Percentiles rank a stretch among this genome's conserved stretches.
phyloP scores from a whole-genome alignment of 176 grass and related monocot species.

The Aegilops umbellulata region DNA sequence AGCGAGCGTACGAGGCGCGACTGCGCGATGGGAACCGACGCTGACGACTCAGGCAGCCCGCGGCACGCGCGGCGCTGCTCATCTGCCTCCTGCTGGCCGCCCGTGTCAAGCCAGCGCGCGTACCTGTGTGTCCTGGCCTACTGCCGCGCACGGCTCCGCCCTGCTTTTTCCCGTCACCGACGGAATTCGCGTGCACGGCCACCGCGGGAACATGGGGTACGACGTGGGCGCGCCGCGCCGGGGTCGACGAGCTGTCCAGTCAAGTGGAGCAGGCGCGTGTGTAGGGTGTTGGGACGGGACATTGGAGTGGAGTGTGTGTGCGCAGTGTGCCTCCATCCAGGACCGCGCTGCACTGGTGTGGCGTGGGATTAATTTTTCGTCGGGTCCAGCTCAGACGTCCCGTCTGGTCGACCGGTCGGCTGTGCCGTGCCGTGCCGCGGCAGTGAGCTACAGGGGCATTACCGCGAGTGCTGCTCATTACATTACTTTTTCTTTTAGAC shows the following conservation, averaged over 20 bases:
- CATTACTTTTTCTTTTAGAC: too few relatives aligned
- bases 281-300: constrained; percentile 18
- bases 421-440: neutral
- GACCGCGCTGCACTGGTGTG: neutral
- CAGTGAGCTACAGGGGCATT: neutral
- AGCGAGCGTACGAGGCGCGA: neutral
- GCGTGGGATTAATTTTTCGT: neutral
- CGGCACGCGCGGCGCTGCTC: neutral
- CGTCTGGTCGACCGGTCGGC: constrained; percentile 14
- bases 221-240: neutral
- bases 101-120: neutral
- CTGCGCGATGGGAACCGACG: neutral
- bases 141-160: too few relatives aligned
- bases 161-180: neutral
- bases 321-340: neutral
- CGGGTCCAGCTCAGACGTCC: constrained; percentile 25
- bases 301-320: constrained; percentile 6
- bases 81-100: neutral
- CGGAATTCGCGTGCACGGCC: neutral
- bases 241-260: constrained; percentile 23
- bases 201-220: neutral
- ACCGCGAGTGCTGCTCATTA: too few relatives aligned
- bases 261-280: neutral
- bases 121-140: neutral
- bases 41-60: neutral